Evolutionary conservation across 1,284 basidiomycete genomes (phyloP), one percentile per base, ranked within the genome.

Genomic region (Jaminaea rosea): DNA sequence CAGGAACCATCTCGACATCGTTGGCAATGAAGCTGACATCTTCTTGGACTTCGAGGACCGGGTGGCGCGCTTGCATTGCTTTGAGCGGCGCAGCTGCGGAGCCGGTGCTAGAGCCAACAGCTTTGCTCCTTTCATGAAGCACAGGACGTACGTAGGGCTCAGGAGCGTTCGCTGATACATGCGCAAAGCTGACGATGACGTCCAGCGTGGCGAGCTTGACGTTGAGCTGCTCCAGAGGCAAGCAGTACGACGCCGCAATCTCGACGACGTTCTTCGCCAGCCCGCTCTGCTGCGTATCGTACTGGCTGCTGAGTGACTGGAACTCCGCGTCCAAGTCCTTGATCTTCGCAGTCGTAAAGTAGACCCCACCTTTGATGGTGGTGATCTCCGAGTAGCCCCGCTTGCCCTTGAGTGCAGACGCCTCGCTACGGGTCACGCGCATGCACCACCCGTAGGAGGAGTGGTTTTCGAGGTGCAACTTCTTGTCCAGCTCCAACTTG

Each of bases 11-110:
- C 69, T 88, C 83, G 26, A 89, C 82, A 69, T 98, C 89, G 72
- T 98, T 98, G 0, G 93, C 81, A 56, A 99, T 98, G 73, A 98
- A 98, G 66, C 81, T 85, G 48, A 98, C 80, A 44, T 93, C 93
- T 50, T 97, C 92, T 75, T 96, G 91, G 3, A 93, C 87, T 74
- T 99, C 94, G 8, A 99, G 79, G 64, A 93, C 97, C 5, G 94
- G 93, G 77, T 99, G 94, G 26, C 94, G 80, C 19, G 62, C 65
- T 1, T 67, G 59, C 24, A 50, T 50, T 27, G 72, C 48, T n/a
- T 52, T 45, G 6, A 72, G 47, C 1, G 28, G 17, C 11, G 17
- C 52, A 5, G 26, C 19, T 24, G 19, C 19, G 5, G 19, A n/a
- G 19, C 19, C 39, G n/a, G n/a, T n/a, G n/a, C n/a, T n/a, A n/a